Evolutionary conservation across 2,329 filamentous ascomycete species (phyloP).

Genomic region (Chrysoporthe cubensis): DNA sequence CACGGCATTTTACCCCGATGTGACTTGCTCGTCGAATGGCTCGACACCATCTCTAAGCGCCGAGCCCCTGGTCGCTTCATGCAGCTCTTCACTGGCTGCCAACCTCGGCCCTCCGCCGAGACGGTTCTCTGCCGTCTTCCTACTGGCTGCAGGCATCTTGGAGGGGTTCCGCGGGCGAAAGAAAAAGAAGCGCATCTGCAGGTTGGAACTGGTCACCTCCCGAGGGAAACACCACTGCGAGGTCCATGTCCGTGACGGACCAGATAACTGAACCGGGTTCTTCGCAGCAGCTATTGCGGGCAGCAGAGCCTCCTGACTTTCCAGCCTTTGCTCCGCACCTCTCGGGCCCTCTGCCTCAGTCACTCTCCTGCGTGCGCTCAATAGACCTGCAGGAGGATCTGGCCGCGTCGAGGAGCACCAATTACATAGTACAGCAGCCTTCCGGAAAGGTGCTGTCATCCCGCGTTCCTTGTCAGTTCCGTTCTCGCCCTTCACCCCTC

Average conservation of each 20-base stretch:
- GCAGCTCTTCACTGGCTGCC: conserved; percentile 46
- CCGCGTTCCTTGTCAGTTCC: background rate
- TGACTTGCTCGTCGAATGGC: conserved; percentile 48
- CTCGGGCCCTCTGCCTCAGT: background rate
- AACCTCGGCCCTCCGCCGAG: conserved; percentile 35
- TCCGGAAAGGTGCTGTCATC: conserved; percentile 9
- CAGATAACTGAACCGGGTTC: conserved; percentile 1
- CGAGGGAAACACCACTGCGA: conserved; percentile 21
- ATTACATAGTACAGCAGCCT: conserved; percentile 1
- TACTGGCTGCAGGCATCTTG: conserved; percentile 38
- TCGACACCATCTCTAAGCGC: conserved; percentile 55
- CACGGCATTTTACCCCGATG: conserved; percentile 34
- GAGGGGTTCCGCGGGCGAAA: conserved; percentile 27
- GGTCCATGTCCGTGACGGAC: background rate
- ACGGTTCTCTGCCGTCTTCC: conserved; percentile 34
- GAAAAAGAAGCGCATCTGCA: conserved; percentile 45
- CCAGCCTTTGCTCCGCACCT: background rate
- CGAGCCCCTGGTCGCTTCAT: conserved; percentile 54
- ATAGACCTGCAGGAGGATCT: background rate
- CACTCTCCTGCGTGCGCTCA: background rate
- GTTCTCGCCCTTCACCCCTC: background rate
- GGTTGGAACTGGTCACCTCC: conserved; percentile 34
- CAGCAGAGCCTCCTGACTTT: conserved; percentile 11
- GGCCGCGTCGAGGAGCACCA: background rate
- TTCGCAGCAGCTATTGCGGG: background rate